Conservation (phyloP, 352 stramenopile genomes). For the Aphanomyces euteiches region DNA sequence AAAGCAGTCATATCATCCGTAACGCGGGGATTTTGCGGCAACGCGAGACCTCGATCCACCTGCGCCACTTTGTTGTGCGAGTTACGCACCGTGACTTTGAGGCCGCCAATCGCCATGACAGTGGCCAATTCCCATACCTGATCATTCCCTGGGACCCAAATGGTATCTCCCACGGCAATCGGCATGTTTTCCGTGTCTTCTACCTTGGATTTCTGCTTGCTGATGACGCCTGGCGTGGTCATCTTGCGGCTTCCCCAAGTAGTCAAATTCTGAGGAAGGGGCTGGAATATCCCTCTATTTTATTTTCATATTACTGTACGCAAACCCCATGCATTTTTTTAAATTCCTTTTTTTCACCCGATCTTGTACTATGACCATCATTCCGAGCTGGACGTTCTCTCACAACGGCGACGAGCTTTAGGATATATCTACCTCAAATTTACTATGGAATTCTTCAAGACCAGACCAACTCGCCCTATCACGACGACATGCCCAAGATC, state of each 20-base stretch:
- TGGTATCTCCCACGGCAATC: slow-evolving; percentile 60
- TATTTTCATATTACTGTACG: not conserved
- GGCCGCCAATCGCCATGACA: slow-evolving; percentile 80
- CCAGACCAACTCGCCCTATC: not conserved
- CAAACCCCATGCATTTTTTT: slow-evolving; percentile 4
- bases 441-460: not conserved
- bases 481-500: not conserved
- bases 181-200: slow-evolving; percentile 63
- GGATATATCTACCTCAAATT: not conserved
- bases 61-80: slow-evolving; percentile 81
- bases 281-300: not conserved
- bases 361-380: slow-evolving; percentile 13
- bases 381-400: not conserved
- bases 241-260: slow-evolving; percentile 10
- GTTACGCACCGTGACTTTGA: slow-evolving; percentile 84
- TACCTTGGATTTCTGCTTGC: slow-evolving; percentile 35
- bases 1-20: slow-evolving; percentile 85
- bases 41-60: slow-evolving; percentile 65
- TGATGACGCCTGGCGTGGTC: slow-evolving; percentile 29
- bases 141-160: slow-evolving; percentile 73
- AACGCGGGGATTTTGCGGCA: slow-evolving; percentile 75
- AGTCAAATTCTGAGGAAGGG: slow-evolving; percentile 24
- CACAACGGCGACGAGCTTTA: not conserved
- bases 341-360: not conserved
- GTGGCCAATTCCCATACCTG: slow-evolving; percentile 73